Evolutionary conservation across 495 filamentous ascomycete species (phyloP).

Genomic region (Haplographium delicatum): DNA sequence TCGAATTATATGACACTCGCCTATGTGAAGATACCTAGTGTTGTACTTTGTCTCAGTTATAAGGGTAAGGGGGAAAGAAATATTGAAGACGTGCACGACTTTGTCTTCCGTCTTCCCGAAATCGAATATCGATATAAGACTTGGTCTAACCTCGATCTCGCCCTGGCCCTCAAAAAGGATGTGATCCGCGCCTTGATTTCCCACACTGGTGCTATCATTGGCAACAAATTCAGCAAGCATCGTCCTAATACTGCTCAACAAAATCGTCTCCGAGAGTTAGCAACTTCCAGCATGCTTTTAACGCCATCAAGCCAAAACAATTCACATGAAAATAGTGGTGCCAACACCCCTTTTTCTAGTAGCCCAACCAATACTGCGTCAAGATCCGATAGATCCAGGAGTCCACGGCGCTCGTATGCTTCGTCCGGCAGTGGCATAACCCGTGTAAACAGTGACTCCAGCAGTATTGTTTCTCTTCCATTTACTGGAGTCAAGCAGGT

Average conservation of each 20-base stretch:
- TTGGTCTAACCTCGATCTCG: conserved; percentile 96
- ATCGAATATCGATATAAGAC: conserved; percentile 98
- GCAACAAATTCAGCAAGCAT: conserved; percentile 87
- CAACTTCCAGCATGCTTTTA: conserved; percentile 52
- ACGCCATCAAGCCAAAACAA: conserved; percentile 25
- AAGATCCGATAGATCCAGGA: conserved; percentile 18
- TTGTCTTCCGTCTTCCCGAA: conserved; percentile 91
- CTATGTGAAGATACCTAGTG: conserved; percentile 89
- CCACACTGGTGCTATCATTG: conserved; percentile 91
- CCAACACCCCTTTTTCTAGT: conserved; percentile 16
- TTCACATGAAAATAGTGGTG: conserved; percentile 25
- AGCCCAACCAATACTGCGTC: conserved; percentile 11
- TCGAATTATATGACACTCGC: conserved; percentile 97
- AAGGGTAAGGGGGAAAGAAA: conserved; percentile 95
- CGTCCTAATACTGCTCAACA: conserved; percentile 72
- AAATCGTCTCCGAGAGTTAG: conserved; percentile 74
- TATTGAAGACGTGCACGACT: conserved; percentile 91
- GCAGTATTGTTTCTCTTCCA: conserved; percentile 14
- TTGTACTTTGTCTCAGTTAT: conserved; percentile 93
- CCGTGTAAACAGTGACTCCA: conserved; percentile 17
- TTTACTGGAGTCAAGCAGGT: neutral
- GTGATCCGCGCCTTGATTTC: conserved; percentile 91
- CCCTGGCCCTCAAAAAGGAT: conserved; percentile 84
- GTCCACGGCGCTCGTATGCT: conserved; percentile 26
- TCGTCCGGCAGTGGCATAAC: conserved; percentile 14